Conservation (phyloP, 345 rosid genomes). For the Populus simonii region DNA sequence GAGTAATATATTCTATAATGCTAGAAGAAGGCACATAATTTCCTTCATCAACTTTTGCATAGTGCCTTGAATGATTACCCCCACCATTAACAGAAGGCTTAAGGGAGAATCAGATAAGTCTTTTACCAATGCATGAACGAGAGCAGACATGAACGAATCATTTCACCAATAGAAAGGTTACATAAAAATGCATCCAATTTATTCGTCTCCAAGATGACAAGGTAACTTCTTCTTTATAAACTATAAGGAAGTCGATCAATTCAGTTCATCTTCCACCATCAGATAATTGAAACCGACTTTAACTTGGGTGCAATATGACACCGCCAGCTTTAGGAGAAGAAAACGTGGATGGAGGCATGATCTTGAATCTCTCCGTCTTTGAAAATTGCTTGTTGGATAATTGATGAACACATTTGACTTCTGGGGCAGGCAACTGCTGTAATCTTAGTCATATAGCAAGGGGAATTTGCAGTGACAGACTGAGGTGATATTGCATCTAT, state of each 20-base stretch:
- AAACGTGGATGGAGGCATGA: neutral
- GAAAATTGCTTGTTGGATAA: neutral
- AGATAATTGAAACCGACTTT: neutral
- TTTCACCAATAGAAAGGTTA: too few relatives aligned
- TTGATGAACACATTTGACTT: neutral
- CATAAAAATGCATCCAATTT: too few relatives aligned
- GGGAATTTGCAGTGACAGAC: neutral
- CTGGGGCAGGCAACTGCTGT: neutral
- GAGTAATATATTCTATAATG: neutral
- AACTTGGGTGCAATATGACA: neutral
- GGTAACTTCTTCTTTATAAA: too few relatives aligned
- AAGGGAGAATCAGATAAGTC: neutral
- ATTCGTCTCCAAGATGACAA: too few relatives aligned
- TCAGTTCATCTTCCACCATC: neutral
- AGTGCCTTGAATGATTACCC: neutral
- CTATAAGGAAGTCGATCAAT: neutral
- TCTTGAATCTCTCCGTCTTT: neutral
- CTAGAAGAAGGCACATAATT: neutral
- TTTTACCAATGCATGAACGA: neutral
- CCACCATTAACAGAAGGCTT: neutral
- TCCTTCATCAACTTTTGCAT: neutral
- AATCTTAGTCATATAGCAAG: neutral
- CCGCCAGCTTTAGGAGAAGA: neutral
- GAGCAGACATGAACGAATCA: neutral
- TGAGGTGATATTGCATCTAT: neutral